Base-by-base conservation (phyloP, 768 basidiomycete species). In the Omphalotus guepiniiformis region DNA sequence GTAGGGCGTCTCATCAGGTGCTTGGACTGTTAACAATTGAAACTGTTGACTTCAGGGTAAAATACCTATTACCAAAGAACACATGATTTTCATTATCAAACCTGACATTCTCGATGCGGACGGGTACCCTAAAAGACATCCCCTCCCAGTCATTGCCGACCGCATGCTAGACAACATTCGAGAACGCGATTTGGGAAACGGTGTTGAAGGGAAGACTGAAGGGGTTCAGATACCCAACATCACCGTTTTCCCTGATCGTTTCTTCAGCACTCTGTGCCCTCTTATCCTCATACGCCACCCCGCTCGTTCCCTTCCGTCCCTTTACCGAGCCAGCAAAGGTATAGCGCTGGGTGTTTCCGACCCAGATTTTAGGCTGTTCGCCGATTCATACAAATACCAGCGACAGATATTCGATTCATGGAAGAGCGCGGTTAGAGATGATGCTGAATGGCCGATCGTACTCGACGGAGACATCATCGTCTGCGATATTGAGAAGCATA, bases 231-330 rank as follows among this genome's bases (percentile, higher is more conserved):
- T 47, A 12, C 46, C 38, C 9, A 47, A 47, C 32, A 36, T 38
- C 30, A 47, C 46, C 19, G 23, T 47, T 22, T 6, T 47, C 9
- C 46, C 46, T 7, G 38, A 39, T 19, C 36, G 46, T 7, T n/a
- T 47, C 7, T 8, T 39, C 6, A 15, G 19, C 2, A 39, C 23
- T 38, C 28, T 39, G 15, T 23, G 21, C 9, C 46, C 46, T 15
- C 37, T 47, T 4, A 18, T 47, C 16, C 38, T 47, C 7, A 47
- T 47, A 13, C 35, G 46, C 9, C 46, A 47, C 37, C 46, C 46
- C n/a, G 37, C 27, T 4, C 30, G 30, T 15, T 23, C 46, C n/a
- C 39, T 39, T 13, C 46, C 46, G 15, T 47, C 46, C 11, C 18
- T 19, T 16, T 22, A 28, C 12, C 36, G 46, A 19, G 46, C 38